phyloP scores from a whole-genome alignment of 2,329 filamentous ascomycete genomes.

The Phialophora tarda region DNA sequence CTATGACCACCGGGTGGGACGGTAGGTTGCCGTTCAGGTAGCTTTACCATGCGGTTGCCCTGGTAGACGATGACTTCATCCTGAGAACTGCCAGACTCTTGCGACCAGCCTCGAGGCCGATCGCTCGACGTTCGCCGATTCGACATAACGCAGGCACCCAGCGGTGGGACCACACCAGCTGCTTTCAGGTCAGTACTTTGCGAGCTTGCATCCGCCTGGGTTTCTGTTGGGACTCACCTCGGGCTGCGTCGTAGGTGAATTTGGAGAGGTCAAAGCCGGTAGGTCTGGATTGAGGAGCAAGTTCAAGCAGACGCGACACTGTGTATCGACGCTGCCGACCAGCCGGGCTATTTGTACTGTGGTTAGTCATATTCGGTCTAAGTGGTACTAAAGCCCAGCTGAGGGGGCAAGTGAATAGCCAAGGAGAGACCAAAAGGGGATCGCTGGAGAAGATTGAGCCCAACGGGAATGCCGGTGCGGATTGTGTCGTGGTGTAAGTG shows the following conservation, averaged over 20 bases:
- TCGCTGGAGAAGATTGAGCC: constrained; percentile 18
- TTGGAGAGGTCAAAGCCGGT: constrained; percentile 39
- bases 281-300: constrained; percentile 31
- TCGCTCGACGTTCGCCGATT: constrained; percentile 33
- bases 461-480: constrained; percentile 22
- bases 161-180: constrained; percentile 39
- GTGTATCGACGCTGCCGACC: constrained; percentile 33
- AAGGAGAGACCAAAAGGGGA: constrained; percentile 33
- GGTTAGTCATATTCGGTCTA: constrained; percentile 36
- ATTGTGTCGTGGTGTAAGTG: not conserved
- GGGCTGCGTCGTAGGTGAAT: constrained; percentile 40
- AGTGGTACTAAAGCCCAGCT: constrained; percentile 22
- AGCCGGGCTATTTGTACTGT: constrained; percentile 33
- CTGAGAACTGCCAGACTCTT: constrained; percentile 33
- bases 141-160: constrained; percentile 38
- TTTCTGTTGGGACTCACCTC: constrained; percentile 32
- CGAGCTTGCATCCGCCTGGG: not conserved
- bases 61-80: constrained; percentile 33
- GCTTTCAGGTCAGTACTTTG: constrained; percentile 24
- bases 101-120: constrained; percentile 34
- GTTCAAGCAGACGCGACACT: constrained; percentile 35
- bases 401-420: constrained; percentile 25
- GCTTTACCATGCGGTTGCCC: constrained; percentile 30
- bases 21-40: constrained; percentile 42
- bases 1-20: constrained; percentile 44